A percentile compares a stretch with the other conserved stretches of the same genome.
These are phyloP conservation scores for Magnusiomyces fungicola DNA, from an alignment of 1,139 yeast species.

Conservation along the genomic window DNA sequence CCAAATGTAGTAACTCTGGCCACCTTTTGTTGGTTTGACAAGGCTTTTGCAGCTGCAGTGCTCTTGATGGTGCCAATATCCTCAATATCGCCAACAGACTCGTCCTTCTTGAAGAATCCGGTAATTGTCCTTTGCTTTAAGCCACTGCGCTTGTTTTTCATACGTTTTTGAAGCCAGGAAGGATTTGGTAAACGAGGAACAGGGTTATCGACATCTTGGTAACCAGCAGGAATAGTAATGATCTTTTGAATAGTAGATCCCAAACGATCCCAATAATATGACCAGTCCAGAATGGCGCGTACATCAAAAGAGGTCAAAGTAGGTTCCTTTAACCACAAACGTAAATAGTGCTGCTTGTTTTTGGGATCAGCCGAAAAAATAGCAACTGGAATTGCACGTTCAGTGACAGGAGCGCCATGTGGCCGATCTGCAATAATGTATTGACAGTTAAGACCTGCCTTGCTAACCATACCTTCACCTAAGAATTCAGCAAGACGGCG, in stretches of 20 bases:
- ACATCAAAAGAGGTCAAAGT: conserved; percentile 80
- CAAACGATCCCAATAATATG: conserved; percentile 79
- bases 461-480: conserved; percentile 97
- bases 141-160: conserved; percentile 53
- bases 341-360: conserved; percentile 55
- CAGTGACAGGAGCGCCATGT: conserved; percentile 82
- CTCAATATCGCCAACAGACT: conserved; percentile 58
- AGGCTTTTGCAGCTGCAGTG: conserved; percentile 9
- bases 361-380: conserved; percentile 76
- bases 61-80: conserved; percentile 48
- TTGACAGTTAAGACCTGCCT: conserved; percentile 92
- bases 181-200: conserved; percentile 95
- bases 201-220: conserved; percentile 84
- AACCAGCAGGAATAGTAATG: conserved; percentile 94
- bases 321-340: conserved; percentile 83
- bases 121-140: conserved; percentile 63
- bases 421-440: conserved; percentile 88
- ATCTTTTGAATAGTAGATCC: conserved; percentile 93
- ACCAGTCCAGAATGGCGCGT: conserved; percentile 87
- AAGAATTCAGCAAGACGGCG: conserved; percentile 85
- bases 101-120: conserved; percentile 44
- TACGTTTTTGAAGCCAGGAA: conserved; percentile 74
- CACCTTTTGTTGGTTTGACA: conserved; percentile 12
- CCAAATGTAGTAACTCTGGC: conserved; percentile 19
- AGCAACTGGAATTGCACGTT: conserved; percentile 93